Base-by-base conservation (phyloP, 2,329 filamentous ascomycete species). In the Aschersonia sp. region DNA sequence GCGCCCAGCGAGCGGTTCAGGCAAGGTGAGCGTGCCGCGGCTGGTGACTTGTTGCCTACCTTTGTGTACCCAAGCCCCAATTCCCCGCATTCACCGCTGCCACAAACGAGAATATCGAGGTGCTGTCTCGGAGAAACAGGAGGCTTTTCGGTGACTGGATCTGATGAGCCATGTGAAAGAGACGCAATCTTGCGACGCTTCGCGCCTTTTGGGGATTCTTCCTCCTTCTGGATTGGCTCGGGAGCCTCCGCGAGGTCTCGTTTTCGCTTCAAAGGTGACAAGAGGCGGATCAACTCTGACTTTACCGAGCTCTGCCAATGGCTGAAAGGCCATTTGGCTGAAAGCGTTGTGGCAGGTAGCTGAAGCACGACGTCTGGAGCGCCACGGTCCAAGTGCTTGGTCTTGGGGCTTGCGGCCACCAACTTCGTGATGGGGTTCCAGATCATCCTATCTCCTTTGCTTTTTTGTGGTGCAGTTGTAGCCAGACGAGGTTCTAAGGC, bases 1-100 rank as follows among this genome's bases (percentile, higher is more conserved):
- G 71, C 65, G 43, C 67, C 65, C 42, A 85, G 68, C 32, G 71
- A 62, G 30, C 71, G 65, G 56, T 85, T 84, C 48, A 80, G 20
- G 2, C 49, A 49, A 12, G 51, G 53, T 29, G 20, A 45, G 40
- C 41, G 29, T 40, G 43, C 50, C 10, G 42, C 46, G 9, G 40
- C 9, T 32, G 50, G 50, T 30, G 12, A 44, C 32, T 42, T 47
- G 30, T 45, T 40, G n/a, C 46, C 32, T 6, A 47, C 38, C 10
- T 10, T 40, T 28, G 45, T 47, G 12, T 45, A 41, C 7, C 54
- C 51, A n/a, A 55, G 32, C 3, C 54, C 52, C 43, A 56, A 43
- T 35, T 57, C 45, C 41, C 52, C 44, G 40, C 49, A 40, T 9
- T 56, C 42, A 40, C 53, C 32, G 40, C 45, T 28, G 49, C 52